These are phyloP conservation scores for Alternaria conjuncta DNA, from an alignment of 2,329 filamentous ascomycete genomes.

Conservation along the genomic window DNA sequence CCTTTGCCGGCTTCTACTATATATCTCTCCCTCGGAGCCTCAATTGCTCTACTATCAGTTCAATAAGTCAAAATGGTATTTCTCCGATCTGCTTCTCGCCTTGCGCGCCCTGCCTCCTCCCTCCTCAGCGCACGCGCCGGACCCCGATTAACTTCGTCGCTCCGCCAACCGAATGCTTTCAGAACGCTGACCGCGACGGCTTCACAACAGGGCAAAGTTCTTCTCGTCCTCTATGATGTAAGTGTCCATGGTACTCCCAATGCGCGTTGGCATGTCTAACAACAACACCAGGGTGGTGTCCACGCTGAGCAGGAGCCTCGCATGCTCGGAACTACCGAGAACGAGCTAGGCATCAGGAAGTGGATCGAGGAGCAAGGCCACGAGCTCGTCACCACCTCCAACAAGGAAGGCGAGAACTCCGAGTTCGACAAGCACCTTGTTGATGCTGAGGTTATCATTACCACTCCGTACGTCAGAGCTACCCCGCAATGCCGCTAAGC, in stretches of 20 bases:
- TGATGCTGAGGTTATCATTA: slow-evolving; percentile 98
- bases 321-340: slow-evolving; percentile 94
- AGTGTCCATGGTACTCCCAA: slow-evolving; percentile 44
- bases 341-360: slow-evolving; percentile 95
- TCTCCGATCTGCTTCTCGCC: slow-evolving; percentile 65
- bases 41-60: slow-evolving; percentile 23
- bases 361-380: slow-evolving; percentile 98
- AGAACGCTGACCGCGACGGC: slow-evolving; percentile 70
- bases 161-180: slow-evolving; percentile 58
- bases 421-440: slow-evolving; percentile 95
- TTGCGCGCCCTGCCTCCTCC: slow-evolving; percentile 62
- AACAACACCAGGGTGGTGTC: slow-evolving; percentile 67
- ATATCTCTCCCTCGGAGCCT: slow-evolving; percentile 28
- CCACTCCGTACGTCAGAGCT: slow-evolving; percentile 75
- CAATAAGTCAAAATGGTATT: slow-evolving; percentile 62
- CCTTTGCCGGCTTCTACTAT: slow-evolving; percentile 26
- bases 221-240: slow-evolving; percentile 92
- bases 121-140: slow-evolving; percentile 56
- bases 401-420: slow-evolving; percentile 95
- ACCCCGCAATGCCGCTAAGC: slow-evolving; percentile 34
- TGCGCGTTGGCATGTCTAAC: slow-evolving; percentile 26
- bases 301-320: slow-evolving; percentile 88
- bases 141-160: slow-evolving; percentile 51
- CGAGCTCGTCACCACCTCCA: slow-evolving; percentile 93
- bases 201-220: slow-evolving; percentile 88